These are phyloP conservation scores for Aspergillus leporis DNA, from an alignment of 495 filamentous ascomycete genomes.

Conservation along the genomic window DNA sequence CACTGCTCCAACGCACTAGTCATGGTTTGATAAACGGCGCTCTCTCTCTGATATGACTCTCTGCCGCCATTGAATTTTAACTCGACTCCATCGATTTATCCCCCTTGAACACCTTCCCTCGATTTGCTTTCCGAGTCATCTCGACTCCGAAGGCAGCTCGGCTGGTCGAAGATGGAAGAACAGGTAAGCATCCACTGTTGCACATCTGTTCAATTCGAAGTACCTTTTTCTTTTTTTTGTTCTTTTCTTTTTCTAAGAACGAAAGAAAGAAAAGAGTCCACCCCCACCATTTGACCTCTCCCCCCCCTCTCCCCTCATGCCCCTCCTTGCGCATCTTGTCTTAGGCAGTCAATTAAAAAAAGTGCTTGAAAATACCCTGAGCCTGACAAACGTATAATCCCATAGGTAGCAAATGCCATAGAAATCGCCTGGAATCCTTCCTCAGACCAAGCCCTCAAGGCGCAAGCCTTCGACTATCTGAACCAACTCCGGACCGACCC, in stretches of 20 bases:
- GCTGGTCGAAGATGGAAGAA: constrained; percentile 54
- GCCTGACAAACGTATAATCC: constrained; percentile 15
- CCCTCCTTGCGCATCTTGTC: not conserved
- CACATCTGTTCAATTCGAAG: not conserved
- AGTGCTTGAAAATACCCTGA: not conserved
- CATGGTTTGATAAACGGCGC: constrained; percentile 21
- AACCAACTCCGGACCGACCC: constrained; percentile 77
- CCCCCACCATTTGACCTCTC: constrained; percentile 17
- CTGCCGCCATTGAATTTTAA: constrained; percentile 23
- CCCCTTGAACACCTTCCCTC: constrained; percentile 20
- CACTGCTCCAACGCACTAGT: constrained; percentile 13
- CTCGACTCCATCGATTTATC: constrained; percentile 12
- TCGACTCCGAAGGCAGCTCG: constrained; percentile 39
- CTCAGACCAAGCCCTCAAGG: constrained; percentile 71
- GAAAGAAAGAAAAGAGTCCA: constrained; percentile 21
- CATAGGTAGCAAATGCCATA: constrained; percentile 86
- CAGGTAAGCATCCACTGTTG: constrained; percentile 38
- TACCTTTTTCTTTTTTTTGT: constrained; percentile 7
- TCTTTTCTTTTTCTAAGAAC: constrained; percentile 6
- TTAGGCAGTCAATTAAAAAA: not conserved
- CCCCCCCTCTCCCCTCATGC: constrained; percentile 26
- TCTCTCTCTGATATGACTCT: constrained; percentile 22
- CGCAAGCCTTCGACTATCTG: constrained; percentile 85
- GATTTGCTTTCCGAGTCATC: constrained; percentile 25
- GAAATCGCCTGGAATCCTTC: constrained; percentile 81